Conservation (phyloP, 176 grass and related monocot genomes). For the Oryza glaberrima region DNA sequence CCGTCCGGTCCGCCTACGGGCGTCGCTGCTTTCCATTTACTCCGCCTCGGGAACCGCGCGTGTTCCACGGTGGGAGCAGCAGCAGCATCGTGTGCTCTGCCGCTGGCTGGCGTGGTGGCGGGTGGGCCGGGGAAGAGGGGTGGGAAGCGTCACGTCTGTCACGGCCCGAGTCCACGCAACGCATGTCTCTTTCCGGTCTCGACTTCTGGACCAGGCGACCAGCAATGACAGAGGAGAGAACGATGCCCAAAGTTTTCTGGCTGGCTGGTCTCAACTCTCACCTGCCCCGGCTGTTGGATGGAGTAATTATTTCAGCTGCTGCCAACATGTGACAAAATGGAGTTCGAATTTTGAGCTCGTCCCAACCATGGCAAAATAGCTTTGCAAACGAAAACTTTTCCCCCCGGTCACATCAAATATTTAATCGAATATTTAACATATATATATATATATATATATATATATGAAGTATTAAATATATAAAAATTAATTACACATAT, state of each 20-base stretch:
- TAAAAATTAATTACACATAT: no score
- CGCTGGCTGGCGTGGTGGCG: neutral
- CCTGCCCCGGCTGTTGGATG: neutral
- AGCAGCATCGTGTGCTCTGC: neutral
- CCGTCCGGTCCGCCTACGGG: no score
- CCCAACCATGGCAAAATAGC: no score
- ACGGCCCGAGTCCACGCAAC: neutral
- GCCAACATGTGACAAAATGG: neutral
- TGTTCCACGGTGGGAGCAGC: neutral
- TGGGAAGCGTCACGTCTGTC: neutral
- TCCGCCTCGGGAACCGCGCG: constrained; percentile 31
- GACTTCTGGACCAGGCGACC: neutral
- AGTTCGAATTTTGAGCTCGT: neutral
- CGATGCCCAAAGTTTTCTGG: neutral
- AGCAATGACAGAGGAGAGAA: neutral
- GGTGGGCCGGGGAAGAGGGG: neutral
- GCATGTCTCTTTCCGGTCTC: neutral
- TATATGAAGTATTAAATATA: no score
- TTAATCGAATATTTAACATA: no score
- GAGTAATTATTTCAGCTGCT: neutral
- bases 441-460: no score
- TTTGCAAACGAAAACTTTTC: no score
- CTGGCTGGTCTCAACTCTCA: neutral
- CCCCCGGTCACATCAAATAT: no score
- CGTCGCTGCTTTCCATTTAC: constrained; percentile 9